Evolutionary conservation across 495 filamentous ascomycete species (phyloP).

Genomic region (Margaritispora aquatica): DNA sequence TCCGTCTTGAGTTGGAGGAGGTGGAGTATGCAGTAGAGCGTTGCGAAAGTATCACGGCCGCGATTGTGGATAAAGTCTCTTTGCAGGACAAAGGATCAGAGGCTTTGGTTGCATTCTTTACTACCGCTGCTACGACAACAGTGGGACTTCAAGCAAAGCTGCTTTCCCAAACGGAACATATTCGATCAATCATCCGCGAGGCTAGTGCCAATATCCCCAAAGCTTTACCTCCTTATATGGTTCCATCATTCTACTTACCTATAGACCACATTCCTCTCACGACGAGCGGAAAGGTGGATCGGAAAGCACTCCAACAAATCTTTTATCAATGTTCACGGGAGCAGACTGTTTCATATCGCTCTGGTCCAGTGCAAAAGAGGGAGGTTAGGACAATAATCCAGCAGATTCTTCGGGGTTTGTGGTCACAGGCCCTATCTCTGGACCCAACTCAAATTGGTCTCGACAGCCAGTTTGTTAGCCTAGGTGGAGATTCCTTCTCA

Average conservation of each 20-base stretch:
- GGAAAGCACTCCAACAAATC: not conserved
- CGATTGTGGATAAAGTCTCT: not conserved
- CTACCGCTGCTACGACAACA: not conserved
- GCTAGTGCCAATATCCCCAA: not conserved
- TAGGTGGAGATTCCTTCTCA: slow-evolving; percentile 63
- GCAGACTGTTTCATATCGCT: not conserved
- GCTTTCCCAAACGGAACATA: not conserved
- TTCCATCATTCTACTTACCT: not conserved
- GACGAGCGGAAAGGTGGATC: not conserved
- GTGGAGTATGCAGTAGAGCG: slow-evolving; percentile 33
- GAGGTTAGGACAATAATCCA: not conserved
- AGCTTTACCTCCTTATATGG: not conserved
- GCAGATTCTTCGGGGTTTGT: slow-evolving; percentile 30
- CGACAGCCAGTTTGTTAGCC: slow-evolving; percentile 51
- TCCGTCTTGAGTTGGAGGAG: slow-evolving; percentile 26
- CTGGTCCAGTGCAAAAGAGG: not conserved
- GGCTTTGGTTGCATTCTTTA: not conserved
- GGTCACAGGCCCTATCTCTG: not conserved
- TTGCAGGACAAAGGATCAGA: not conserved
- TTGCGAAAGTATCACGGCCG: not conserved
- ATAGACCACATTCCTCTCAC: not conserved
- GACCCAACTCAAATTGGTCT: slow-evolving; percentile 33
- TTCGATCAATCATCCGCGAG: not conserved
- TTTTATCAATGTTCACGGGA: not conserved
- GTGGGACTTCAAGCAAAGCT: not conserved